These are phyloP conservation scores for Pichia nakasei DNA, from an alignment of 805 yeast species.

Conservation along the genomic window DNA sequence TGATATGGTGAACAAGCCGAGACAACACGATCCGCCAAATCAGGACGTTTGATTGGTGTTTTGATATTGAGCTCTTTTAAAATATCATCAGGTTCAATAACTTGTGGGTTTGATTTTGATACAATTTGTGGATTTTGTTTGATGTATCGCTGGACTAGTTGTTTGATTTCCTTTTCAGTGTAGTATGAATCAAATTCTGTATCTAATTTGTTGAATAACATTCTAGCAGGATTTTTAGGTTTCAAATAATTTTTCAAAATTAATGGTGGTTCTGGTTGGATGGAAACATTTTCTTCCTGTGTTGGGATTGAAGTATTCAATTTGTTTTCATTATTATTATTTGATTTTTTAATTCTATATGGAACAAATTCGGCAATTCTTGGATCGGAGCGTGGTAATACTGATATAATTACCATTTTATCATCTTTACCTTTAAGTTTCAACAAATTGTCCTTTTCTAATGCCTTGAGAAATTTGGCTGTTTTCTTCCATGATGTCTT, in stretches of 20 bases:
- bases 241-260: conserved; percentile 39
- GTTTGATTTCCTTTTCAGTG: conserved; percentile 45
- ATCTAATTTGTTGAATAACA: conserved; percentile 37
- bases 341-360: conserved; percentile 37
- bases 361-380: conserved; percentile 55
- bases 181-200: conserved; percentile 34
- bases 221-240: conserved; percentile 43
- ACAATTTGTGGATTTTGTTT: conserved; percentile 41
- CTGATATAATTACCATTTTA: conserved; percentile 50
- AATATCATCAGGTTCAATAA: conserved; percentile 46
- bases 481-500: conserved; percentile 87
- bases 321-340: not conserved
- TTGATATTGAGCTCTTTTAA: conserved; percentile 32
- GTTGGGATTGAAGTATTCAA: conserved; percentile 6
- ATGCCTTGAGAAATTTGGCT: conserved; percentile 73
- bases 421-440: conserved; percentile 80
- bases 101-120: conserved; percentile 38
- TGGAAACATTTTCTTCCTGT: not conserved
- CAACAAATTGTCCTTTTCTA: conserved; percentile 68
- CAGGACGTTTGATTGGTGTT: conserved; percentile 23
- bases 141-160: conserved; percentile 48
- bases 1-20: conserved; percentile 9
- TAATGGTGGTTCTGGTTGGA: conserved; percentile 8
- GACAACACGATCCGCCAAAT: not conserved
- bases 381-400: conserved; percentile 39